These are phyloP conservation scores for Aphanoascus verrucosus DNA, from an alignment of 2,329 filamentous ascomycete species.

Conservation along the genomic window DNA sequence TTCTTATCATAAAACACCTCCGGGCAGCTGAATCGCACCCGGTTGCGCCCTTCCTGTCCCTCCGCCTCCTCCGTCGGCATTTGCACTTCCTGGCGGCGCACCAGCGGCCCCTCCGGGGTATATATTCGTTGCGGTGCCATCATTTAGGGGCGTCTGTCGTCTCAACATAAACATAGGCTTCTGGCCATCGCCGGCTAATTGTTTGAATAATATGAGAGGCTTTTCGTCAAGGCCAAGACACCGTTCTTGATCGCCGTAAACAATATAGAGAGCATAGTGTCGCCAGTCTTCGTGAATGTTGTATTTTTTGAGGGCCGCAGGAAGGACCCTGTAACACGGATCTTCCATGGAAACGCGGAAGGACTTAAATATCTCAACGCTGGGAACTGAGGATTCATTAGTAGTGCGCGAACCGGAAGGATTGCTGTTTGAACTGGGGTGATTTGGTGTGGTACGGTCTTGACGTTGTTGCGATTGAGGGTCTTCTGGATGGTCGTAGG, in stretches of 20 bases:
- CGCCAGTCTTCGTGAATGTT: conserved; percentile 97
- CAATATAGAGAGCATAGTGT: conserved; percentile 94
- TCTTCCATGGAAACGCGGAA: conserved; percentile 98
- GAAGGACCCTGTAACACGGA: conserved; percentile 92
- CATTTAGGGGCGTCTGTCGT: conserved; percentile 47
- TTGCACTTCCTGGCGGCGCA: conserved; percentile 12
- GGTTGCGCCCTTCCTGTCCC: conserved; percentile 2
- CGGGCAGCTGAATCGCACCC: conserved; percentile 6
- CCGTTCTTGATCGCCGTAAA: conserved; percentile 95
- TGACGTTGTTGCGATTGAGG: conserved; percentile 23
- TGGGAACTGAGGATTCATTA: conserved; percentile 26
- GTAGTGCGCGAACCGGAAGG: conserved; percentile 13
- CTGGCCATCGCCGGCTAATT: conserved; percentile 89
- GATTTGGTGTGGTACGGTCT: conserved; percentile 22
- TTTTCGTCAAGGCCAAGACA: conserved; percentile 87
- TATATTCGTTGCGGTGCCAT: conserved; percentile 32
- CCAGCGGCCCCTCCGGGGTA: conserved; percentile 16
- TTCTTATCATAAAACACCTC: conserved; percentile 11
- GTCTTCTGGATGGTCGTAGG: conserved; percentile 35
- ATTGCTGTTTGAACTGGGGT: conserved; percentile 6
- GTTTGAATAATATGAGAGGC: conserved; percentile 91
- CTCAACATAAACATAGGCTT: conserved; percentile 99
- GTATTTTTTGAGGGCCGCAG: conserved; percentile 92
- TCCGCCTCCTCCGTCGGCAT: conserved; percentile 12
- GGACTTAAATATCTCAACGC: conserved; percentile 95